Base-by-base conservation (phyloP, 2,329 filamentous ascomycete genomes). In the Sphaerulina vaccinii region DNA sequence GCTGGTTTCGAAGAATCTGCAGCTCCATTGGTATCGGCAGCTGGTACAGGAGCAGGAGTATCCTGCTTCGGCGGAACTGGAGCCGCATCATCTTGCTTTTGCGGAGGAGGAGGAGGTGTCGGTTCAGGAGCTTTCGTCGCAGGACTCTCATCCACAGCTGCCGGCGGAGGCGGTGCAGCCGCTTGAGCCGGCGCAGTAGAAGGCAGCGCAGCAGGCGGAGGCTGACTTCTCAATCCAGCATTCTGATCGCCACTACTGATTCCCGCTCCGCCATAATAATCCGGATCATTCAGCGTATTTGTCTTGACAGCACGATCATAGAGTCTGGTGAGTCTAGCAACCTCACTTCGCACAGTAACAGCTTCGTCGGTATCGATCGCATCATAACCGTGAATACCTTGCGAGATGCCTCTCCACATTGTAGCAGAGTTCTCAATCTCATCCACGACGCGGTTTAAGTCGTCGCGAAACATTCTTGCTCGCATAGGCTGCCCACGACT, bases 341-440 rank as follows among this genome's bases (percentile, higher is more conserved):
- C 65, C 48, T 68, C 66, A 45, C 66, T 70, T 1, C 73, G 59
- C 1, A 75, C 71, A n/a, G 70, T 75, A 24, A 75, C 71, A 4
- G 60, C 55, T 19, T 72, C 69, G 27, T 74, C 73, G 2, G 70
- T 73, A 45, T 74, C 72, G 36, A 76, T 73, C 33, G 73, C 73
- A 50, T 73, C 70, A 56, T 75, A 76, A 9, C 73, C 73, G 49
- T 76, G 72, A 9, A 70, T 64, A 2, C 65, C 65, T n/a, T 65
- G 65, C 27, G 65, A 65, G 27, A 76, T 75, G 13, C 73, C 73
- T 23, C 71, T 59, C 73, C 73, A 72, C 70, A 73, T 73, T 15
- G 68, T 62, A 11, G 70, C 70, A 2, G 65, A 69, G 38, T 71
- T 71, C 55, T 73, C 70, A 49, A 72, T 72, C 62, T 73, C 70